These are phyloP conservation scores for Scheffersomyces quercinus DNA, from an alignment of 1,139 yeast species.

Conservation along the genomic window DNA sequence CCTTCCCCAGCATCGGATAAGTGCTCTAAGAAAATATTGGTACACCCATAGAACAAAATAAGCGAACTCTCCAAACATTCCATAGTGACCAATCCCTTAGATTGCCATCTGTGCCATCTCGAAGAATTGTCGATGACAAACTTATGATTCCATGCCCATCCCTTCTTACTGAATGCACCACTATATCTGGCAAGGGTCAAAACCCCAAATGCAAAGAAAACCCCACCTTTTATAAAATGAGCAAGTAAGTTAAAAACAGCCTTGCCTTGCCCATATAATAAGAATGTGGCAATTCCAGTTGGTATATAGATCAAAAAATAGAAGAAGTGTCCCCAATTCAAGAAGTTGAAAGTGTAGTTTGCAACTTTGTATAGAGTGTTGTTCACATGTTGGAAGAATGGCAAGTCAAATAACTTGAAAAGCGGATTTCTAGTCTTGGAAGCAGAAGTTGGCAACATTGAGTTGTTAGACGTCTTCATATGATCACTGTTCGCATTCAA, in stretches of 20 bases:
- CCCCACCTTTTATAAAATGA: conserved; percentile 95
- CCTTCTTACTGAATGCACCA: conserved; percentile 72
- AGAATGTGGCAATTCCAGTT: conserved; percentile 77
- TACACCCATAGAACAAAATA: conserved; percentile 82
- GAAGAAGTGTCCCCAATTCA: conserved; percentile 68
- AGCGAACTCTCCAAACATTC: conserved; percentile 80
- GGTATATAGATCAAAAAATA: conserved; percentile 61
- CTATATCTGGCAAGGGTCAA: conserved; percentile 80
- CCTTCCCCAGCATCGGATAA: conserved; percentile 69
- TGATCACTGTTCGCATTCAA: conserved; percentile 12
- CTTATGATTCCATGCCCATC: conserved; percentile 90
- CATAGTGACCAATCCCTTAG: conserved; percentile 68
- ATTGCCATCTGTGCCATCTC: conserved; percentile 43
- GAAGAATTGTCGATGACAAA: conserved; percentile 33
- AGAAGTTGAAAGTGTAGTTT: conserved; percentile 43
- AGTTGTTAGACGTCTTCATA: conserved; percentile 16
- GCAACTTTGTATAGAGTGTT: conserved; percentile 4
- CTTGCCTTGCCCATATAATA: conserved; percentile 63
- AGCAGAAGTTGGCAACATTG: conserved; percentile 10
- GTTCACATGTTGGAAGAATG: conserved; percentile 9
- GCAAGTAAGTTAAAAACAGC: conserved; percentile 82
- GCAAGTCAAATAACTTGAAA: conserved; percentile 8
- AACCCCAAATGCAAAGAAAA: conserved; percentile 74
- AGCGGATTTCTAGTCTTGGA: background rate
- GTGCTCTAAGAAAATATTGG: conserved; percentile 89